Conservation (phyloP, 495 filamentous ascomycete species). For the Penicillium psychrofluorescens region DNA sequence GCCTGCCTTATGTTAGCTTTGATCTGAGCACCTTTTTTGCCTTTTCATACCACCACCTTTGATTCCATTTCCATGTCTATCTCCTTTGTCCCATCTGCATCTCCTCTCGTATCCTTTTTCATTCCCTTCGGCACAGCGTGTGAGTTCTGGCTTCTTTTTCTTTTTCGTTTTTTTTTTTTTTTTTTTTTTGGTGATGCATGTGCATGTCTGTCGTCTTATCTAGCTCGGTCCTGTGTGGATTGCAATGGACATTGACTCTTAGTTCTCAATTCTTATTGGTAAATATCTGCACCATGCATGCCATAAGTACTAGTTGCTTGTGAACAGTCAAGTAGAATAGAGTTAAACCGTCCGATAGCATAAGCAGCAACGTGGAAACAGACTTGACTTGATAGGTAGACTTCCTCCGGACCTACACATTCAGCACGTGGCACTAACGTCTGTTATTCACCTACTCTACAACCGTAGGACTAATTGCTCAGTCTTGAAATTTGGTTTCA, state of each 20-base stretch:
- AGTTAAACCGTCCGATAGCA: no score
- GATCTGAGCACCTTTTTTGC: constrained; percentile 9
- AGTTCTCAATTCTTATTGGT: background rate
- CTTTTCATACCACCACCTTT: constrained; percentile 6
- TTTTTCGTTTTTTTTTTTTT: no score
- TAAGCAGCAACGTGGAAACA: no score
- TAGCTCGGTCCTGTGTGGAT: constrained; percentile 4
- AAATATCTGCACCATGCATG: no score
- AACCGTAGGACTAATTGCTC: no score
- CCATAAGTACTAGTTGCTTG: no score
- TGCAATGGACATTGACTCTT: constrained; percentile 16
- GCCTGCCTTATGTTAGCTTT: background rate
- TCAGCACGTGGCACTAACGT: no score
- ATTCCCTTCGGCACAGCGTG: constrained; percentile 31
- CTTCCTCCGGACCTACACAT: no score
- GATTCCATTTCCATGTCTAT: constrained; percentile 3
- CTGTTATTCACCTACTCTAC: no score
- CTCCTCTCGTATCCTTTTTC: constrained; percentile 5
- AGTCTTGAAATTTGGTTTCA: no score
- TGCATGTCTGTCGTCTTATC: constrained; percentile 23
- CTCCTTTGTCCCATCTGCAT: constrained; percentile 9
- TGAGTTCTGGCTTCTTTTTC: constrained; percentile 15
- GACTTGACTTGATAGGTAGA: no score
- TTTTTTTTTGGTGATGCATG: constrained; percentile 6
- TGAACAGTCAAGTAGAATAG: no score